Conservation (phyloP, 2,329 filamentous ascomycete species). For the Thielaviopsis punctulata region DNA sequence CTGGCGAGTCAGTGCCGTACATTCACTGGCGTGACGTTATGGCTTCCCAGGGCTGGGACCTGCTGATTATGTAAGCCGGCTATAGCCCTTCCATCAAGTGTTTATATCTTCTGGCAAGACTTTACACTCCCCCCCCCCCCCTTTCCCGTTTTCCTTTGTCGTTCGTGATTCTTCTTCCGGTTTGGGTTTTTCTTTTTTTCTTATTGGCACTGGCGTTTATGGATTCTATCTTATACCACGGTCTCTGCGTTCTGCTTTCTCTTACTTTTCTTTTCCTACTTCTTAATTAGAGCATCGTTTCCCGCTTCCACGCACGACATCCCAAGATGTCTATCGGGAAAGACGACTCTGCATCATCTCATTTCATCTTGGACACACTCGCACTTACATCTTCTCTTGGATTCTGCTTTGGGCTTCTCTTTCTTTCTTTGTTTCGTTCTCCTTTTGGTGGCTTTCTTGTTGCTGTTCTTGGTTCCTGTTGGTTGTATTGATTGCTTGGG, state of each 20-base stretch:
- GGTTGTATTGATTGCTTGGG: neutral
- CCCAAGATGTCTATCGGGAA: neutral
- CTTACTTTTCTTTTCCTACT: neutral
- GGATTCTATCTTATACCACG: neutral
- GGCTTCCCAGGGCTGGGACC: slow-evolving; percentile 81
- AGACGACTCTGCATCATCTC: neutral
- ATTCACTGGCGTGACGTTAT: slow-evolving; percentile 93
- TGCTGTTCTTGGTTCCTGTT: neutral
- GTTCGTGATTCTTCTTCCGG: slow-evolving; percentile 10
- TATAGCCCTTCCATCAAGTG: slow-evolving; percentile 14
- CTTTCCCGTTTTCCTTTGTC: slow-evolving; percentile 4
- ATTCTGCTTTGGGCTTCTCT: slow-evolving; percentile 14
- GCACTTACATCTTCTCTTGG: neutral
- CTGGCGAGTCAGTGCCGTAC: slow-evolving; percentile 35
- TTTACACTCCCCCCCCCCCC: slow-evolving; percentile 2
- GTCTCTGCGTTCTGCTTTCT: neutral
- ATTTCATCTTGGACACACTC: neutral
- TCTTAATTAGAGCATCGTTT: slow-evolving; percentile 6
- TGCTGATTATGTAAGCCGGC: slow-evolving; percentile 57
- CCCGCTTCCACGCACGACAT: neutral
- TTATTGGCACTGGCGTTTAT: neutral
- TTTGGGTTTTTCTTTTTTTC: slow-evolving; percentile 5
- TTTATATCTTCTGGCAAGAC: neutral
- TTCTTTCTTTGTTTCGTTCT: slow-evolving; percentile 14
- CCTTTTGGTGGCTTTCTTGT: slow-evolving; percentile 9